phyloP scores from a whole-genome alignment of 2,329 filamentous ascomycete genomes.

The Microsporum canis region DNA sequence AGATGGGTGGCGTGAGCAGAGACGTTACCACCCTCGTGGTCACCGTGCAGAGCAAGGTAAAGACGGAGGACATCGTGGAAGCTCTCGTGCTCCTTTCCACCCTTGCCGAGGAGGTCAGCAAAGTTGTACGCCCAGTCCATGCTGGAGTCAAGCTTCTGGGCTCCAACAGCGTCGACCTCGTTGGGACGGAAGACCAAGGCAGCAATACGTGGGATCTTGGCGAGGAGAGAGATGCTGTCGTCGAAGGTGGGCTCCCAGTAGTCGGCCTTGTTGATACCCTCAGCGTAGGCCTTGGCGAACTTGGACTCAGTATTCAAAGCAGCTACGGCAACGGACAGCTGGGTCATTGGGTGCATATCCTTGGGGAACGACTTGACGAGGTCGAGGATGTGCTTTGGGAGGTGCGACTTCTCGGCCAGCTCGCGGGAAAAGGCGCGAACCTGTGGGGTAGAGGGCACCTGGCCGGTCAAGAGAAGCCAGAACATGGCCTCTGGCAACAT shows the following conservation, averaged over 20 bases:
- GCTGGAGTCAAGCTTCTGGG: constrained; percentile 59
- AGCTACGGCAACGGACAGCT: constrained; percentile 88
- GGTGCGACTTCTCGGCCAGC: constrained; percentile 70
- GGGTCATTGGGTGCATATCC: constrained; percentile 95
- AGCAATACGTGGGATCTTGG: constrained; percentile 91
- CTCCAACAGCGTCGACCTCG: constrained; percentile 61
- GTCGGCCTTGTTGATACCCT: constrained; percentile 83
- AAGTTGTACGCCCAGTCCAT: constrained; percentile 99
- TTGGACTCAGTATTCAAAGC: constrained; percentile 90
- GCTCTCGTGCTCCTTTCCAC: constrained; percentile 71
- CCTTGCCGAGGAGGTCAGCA: constrained; percentile 82
- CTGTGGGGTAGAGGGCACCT: constrained; percentile 74
- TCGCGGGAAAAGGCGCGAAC: constrained; percentile 73
- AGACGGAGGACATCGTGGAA: constrained; percentile 92
- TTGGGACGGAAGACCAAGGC: constrained; percentile 96
- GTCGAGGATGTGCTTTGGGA: constrained; percentile 73
- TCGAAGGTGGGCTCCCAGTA: constrained; percentile 99
- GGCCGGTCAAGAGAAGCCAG: constrained; percentile 90
- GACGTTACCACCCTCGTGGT: constrained; percentile 97
- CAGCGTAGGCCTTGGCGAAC: constrained; percentile 87
- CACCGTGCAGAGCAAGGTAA: constrained; percentile 91
- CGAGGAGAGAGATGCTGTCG: constrained; percentile 83
- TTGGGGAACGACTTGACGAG: constrained; percentile 83
- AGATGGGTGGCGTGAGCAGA: constrained; percentile 92
- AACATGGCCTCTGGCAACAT: constrained; percentile 99